Evolutionary conservation across 768 basidiomycete genomes (phyloP).

Genomic region (Suillus cothurnatus): DNA sequence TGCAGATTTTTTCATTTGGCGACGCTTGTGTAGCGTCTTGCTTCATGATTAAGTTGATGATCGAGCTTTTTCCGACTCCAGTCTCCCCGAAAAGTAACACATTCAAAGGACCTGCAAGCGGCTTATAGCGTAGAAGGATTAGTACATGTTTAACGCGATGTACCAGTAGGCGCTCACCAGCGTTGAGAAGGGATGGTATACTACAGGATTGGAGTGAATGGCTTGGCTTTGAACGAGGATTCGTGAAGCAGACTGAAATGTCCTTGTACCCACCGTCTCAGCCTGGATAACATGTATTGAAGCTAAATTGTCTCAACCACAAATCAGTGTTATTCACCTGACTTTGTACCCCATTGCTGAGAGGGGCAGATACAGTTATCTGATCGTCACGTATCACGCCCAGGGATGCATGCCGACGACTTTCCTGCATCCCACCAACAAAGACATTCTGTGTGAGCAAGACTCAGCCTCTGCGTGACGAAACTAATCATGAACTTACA

Average conservation of each 20-base stretch:
- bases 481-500: not conserved
- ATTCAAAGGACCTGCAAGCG: not conserved
- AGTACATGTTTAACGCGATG: not conserved
- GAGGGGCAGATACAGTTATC: too few species aligned
- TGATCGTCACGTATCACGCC: too few species aligned
- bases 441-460: not conserved
- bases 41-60: slow-evolving; percentile 21
- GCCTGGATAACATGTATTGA: too few species aligned
- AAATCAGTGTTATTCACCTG: too few species aligned
- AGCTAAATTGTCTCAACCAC: too few species aligned
- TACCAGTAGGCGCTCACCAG: not conserved
- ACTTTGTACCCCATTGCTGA: too few species aligned
- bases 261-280: too few species aligned
- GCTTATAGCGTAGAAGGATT: not conserved
- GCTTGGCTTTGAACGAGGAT: too few species aligned
- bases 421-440: not conserved
- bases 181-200: not conserved
- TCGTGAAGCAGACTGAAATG: too few species aligned
- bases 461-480: not conserved
- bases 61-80: not conserved
- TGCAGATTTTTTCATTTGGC: slow-evolving; percentile 35
- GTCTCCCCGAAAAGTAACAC: not conserved
- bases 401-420: not conserved
- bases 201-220: not conserved
- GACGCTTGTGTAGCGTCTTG: slow-evolving; percentile 33